These are phyloP conservation scores for Ophiorrhiza pumila DNA, from an alignment of 257 asterid species.

Conservation along the genomic window DNA sequence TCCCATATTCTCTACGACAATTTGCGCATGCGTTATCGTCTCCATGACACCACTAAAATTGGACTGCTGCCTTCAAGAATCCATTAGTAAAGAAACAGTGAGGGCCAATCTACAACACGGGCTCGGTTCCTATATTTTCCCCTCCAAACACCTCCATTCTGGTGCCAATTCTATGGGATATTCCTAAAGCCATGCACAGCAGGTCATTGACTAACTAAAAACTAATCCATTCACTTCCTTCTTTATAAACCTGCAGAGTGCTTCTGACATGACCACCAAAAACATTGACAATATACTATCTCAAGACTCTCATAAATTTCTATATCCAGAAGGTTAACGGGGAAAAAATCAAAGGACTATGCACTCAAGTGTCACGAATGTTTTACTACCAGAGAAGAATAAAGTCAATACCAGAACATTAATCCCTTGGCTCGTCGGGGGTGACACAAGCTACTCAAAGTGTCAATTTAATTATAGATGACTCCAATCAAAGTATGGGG, in stretches of 20 bases:
- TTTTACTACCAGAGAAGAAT: background rate
- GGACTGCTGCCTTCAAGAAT: background rate
- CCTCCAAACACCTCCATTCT: background rate
- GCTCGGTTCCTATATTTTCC: background rate
- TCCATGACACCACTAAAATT: slow-evolving; percentile 2
- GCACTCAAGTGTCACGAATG: background rate
- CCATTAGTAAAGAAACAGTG: background rate
- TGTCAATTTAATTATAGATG: background rate
- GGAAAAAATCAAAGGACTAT: background rate
- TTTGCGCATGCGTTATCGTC: background rate
- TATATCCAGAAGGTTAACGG: background rate
- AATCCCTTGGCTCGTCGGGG: background rate
- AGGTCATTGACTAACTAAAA: background rate
- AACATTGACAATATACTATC: background rate
- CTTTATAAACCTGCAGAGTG: background rate
- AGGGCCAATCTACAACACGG: background rate
- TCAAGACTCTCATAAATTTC: background rate
- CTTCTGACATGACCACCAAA: background rate
- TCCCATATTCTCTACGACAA: slow-evolving; percentile 11
- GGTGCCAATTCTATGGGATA: background rate
- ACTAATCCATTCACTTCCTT: background rate
- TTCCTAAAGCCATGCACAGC: background rate
- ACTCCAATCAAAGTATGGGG: background rate
- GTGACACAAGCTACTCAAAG: background rate
- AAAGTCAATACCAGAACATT: background rate